These are phyloP conservation scores for Prunus mongolica DNA, from an alignment of 306 rosid species.

Conservation along the genomic window DNA sequence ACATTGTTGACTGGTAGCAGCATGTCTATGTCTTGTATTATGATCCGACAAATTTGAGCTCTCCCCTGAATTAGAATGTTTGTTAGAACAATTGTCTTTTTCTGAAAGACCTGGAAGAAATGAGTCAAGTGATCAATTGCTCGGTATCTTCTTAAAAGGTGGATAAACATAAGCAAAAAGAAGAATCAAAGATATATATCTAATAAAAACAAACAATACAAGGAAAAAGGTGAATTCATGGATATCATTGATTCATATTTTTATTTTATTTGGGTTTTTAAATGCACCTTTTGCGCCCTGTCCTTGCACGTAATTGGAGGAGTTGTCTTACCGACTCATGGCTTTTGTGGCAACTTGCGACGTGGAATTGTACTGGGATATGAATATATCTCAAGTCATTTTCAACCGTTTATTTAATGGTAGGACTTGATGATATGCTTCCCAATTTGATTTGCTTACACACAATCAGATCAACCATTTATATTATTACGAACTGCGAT, in stretches of 20 bases:
- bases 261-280: not conserved
- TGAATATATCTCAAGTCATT: not conserved
- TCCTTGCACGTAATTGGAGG: not conserved
- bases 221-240: constrained; percentile 2
- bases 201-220: not conserved
- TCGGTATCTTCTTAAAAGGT: not conserved
- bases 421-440: not conserved
- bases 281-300: not conserved
- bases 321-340: not conserved
- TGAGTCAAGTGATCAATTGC: constrained; percentile 29
- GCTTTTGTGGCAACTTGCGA: not conserved
- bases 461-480: not conserved
- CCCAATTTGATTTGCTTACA: not conserved
- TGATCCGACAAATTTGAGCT: constrained; percentile 1
- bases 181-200: not conserved
- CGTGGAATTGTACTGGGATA: not conserved
- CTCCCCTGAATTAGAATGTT: not conserved
- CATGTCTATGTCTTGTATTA: not conserved
- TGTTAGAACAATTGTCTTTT: not conserved
- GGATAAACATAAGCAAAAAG: constrained; percentile 1
- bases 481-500: not conserved
- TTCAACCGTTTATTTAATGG: not conserved
- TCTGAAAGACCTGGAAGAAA: constrained; percentile 18
- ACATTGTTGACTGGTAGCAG: not conserved
- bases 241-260: not conserved